Percentiles rank a stretch among this genome's conserved stretches.
Conservation (phyloP, 106 monocot genomes). For the Amphibolis antarctica region DNA sequence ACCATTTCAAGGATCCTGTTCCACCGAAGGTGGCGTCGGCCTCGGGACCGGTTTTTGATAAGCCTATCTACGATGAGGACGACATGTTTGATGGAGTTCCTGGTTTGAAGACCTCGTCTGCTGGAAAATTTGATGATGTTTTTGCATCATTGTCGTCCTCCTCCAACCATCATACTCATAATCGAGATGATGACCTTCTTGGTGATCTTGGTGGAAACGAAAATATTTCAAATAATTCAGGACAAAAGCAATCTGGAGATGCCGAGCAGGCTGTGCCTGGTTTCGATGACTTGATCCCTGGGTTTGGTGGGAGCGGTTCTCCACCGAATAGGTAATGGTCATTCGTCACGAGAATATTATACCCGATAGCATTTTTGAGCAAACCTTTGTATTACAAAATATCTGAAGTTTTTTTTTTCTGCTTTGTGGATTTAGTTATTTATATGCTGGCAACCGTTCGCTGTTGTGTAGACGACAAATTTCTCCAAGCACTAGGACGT, state of each 20-base stretch:
- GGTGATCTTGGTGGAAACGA: constrained; percentile 22
- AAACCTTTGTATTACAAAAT: not conserved
- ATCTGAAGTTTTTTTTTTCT: not conserved
- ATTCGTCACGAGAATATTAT: not conserved
- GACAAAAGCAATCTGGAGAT: not conserved
- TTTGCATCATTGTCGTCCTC: constrained; percentile 20
- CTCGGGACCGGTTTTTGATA: constrained; percentile 14
- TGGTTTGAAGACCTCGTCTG: constrained; percentile 35
- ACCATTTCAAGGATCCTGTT: constrained; percentile 4
- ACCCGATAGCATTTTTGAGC: not conserved
- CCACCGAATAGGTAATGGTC: constrained; percentile 11
- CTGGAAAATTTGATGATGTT: constrained; percentile 38
- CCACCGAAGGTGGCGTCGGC: not conserved
- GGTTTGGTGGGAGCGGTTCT: constrained; percentile 43
- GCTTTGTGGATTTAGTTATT: not conserved
- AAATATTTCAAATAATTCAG: constrained; percentile 1
- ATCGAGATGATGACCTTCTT: constrained; percentile 17
- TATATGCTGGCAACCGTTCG: not conserved
- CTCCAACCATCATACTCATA: constrained; percentile 4
- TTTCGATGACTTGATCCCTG: constrained; percentile 70
- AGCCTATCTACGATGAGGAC: constrained; percentile 43
- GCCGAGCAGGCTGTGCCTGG: not conserved
- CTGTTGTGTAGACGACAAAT: too few species aligned
- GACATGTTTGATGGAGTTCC: constrained; percentile 65
- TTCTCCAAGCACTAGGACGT: too few species aligned